Evolutionary conservation across 345 rosid genomes (phyloP).

Genomic region (Linum usitatissimum): DNA sequence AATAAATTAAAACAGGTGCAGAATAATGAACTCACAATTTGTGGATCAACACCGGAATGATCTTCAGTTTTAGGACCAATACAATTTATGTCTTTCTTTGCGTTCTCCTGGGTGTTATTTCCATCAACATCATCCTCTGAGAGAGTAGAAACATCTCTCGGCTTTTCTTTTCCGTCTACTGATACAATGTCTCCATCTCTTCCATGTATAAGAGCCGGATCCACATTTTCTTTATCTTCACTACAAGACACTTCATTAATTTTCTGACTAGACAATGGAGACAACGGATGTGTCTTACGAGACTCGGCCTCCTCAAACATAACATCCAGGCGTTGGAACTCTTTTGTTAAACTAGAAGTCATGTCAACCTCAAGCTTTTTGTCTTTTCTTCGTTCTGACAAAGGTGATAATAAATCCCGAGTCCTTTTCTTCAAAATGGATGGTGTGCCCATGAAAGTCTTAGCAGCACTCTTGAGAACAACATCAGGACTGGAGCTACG

Average conservation of each 20-base stretch:
- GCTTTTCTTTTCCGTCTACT: conserved; percentile 22
- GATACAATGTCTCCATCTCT: neutral
- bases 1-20: neutral
- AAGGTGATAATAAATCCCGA: conserved; percentile 79
- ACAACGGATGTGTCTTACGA: conserved; percentile 21
- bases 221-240: conserved; percentile 50
- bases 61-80: conserved; percentile 22
- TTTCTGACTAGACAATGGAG: conserved; percentile 28
- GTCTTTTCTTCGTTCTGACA: conserved; percentile 64
- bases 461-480: conserved; percentile 63
- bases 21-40: conserved; percentile 30
- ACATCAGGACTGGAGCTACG: conserved; percentile 49
- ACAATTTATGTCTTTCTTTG: conserved; percentile 21
- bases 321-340: conserved; percentile 80
- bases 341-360: conserved; percentile 55
- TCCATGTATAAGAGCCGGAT: conserved; percentile 11
- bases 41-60: conserved; percentile 18
- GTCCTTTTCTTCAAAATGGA: conserved; percentile 81
- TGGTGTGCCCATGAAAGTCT: conserved; percentile 63
- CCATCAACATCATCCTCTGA: conserved; percentile 17
- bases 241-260: conserved; percentile 16
- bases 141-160: conserved; percentile 15
- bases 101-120: conserved; percentile 20
- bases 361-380: conserved; percentile 73
- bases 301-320: conserved; percentile 48